These are phyloP conservation scores for Talaromyces piceae DNA, from an alignment of 2,329 filamentous ascomycete genomes.

Conservation along the genomic window DNA sequence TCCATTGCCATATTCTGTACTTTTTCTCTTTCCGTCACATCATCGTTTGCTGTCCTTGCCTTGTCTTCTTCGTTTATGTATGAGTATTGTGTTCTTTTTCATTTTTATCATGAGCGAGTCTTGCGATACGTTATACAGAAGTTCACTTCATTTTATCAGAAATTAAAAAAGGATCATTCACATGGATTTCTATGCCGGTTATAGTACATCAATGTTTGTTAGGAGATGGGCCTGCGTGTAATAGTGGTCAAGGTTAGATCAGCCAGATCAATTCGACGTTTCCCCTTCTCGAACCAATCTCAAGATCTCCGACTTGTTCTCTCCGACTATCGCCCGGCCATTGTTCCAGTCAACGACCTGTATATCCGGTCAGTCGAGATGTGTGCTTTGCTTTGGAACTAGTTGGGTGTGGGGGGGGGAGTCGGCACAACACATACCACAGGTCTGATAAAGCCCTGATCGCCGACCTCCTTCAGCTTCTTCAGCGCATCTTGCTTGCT, in stretches of 20 bases:
- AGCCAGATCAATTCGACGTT: constrained; percentile 2
- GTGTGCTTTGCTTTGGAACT: too few relatives aligned
- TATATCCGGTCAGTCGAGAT: constrained; percentile 14
- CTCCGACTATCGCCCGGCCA: constrained; percentile 68
- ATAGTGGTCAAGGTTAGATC: not conserved
- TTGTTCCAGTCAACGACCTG: constrained; percentile 85
- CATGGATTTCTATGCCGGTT: not conserved
- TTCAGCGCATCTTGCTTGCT: constrained; percentile 70
- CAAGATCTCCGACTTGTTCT: constrained; percentile 81
- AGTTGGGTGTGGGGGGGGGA: not conserved
- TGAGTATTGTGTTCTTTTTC: too few relatives aligned
- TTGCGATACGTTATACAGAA: not conserved
- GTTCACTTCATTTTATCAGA: too few relatives aligned
- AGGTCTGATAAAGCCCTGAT: constrained; percentile 61
- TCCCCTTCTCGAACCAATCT: constrained; percentile 52
- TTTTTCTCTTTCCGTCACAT: not conserved
- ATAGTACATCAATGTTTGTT: not conserved
- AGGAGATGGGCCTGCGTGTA: not conserved
- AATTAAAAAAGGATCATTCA: not conserved
- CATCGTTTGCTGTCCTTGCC: not conserved
- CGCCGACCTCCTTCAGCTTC: constrained; percentile 63
- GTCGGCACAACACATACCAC: constrained; percentile 51
- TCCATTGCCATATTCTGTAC: not conserved
- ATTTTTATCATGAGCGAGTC: not conserved
- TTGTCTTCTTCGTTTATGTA: constrained; percentile 9